A percentile compares a stretch with the other conserved stretches of the same genome.
Evolutionary conservation across 768 basidiomycete genomes (phyloP).

Genomic region (Gymnopilus dilepis): DNA sequence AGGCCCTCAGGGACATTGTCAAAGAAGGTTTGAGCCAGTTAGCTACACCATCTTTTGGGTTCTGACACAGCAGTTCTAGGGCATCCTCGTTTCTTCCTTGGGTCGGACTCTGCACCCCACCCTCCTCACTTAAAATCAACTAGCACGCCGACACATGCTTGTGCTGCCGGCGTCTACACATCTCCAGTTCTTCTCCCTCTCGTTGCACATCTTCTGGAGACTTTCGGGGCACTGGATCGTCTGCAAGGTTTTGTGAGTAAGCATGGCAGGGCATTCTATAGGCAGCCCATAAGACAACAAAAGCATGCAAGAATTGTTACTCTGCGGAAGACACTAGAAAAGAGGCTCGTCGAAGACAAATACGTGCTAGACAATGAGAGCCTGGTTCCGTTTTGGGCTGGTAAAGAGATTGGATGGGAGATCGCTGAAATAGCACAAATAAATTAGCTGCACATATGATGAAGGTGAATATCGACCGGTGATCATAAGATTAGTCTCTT

Average conservation of each 20-base stretch:
- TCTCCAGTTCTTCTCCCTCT: slow-evolving; percentile 91
- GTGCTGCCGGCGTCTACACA: slow-evolving; percentile 97
- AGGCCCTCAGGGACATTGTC: slow-evolving; percentile 80
- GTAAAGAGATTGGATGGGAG: slow-evolving; percentile 80
- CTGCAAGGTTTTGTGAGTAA: slow-evolving; percentile 80
- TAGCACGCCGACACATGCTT: slow-evolving; percentile 70
- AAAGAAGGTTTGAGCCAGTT: slow-evolving; percentile 58
- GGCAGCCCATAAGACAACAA: slow-evolving; percentile 34
- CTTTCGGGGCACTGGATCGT: slow-evolving; percentile 84
- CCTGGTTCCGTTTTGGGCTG: slow-evolving; percentile 89
- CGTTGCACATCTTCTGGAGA: slow-evolving; percentile 85
- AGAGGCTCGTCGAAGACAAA: slow-evolving; percentile 48
- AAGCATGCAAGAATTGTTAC: slow-evolving; percentile 41
- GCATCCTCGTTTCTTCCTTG: slow-evolving; percentile 95
- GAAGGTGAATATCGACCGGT: neutral
- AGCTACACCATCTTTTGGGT: neutral
- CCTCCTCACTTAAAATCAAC: slow-evolving; percentile 70
- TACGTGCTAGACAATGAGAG: slow-evolving; percentile 54
- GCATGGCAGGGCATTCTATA: slow-evolving; percentile 85
- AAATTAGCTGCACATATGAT: slow-evolving; percentile 26
- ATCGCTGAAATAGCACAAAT: slow-evolving; percentile 35
- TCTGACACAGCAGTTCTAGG: slow-evolving; percentile 45
- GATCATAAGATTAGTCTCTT: neutral
- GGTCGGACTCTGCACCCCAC: slow-evolving; percentile 97
- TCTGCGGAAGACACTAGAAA: slow-evolving; percentile 45